Percentiles rank a stretch among this genome's conserved stretches.
Evolutionary conservation across 352 stramenopile species (phyloP).

Genomic region (Globisporangium viniferum): DNA sequence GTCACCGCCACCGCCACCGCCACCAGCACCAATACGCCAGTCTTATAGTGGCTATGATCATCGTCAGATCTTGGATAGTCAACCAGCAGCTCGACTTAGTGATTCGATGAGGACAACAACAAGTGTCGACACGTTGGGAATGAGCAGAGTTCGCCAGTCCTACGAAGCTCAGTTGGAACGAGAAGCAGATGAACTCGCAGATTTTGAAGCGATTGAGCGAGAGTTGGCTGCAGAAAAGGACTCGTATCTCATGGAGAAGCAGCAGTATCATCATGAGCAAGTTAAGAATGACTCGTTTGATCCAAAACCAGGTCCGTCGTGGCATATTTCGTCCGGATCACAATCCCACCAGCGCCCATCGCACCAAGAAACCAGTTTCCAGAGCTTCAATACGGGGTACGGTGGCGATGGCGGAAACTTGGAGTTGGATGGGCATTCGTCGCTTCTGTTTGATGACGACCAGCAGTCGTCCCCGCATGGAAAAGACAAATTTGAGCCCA

Average conservation of each 20-base stretch:
- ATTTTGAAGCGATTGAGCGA: constrained; percentile 75
- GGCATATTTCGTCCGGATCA: constrained; percentile 7
- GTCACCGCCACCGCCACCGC: not conserved
- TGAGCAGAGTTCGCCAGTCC: constrained; percentile 48
- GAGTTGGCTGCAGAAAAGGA: constrained; percentile 63
- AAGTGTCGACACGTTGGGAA: constrained; percentile 58
- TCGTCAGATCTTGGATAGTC: not conserved
- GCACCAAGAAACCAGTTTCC: not conserved
- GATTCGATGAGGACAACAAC: constrained; percentile 23
- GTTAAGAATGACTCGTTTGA: not conserved
- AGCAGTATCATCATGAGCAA: constrained; percentile 12
- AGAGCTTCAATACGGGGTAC: not conserved
- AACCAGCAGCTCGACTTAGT: constrained; percentile 9
- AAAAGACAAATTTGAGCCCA: constrained; percentile 18
- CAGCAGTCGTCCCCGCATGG: constrained; percentile 1
- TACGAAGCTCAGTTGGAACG: constrained; percentile 52
- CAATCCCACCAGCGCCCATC: constrained; percentile 1
- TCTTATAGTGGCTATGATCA: not conserved
- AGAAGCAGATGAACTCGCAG: constrained; percentile 71
- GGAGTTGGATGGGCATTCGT: constrained; percentile 41
- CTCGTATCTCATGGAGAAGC: constrained; percentile 44
- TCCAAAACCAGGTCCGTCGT: not conserved
- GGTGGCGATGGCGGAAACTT: constrained; percentile 24
- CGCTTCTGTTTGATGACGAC: constrained; percentile 35
- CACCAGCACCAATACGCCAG: not conserved